Percentiles rank a stretch among this genome's conserved stretches.
phyloP scores from a whole-genome alignment of 2,329 filamentous ascomycete species.

The Trichoderma atroviride region DNA sequence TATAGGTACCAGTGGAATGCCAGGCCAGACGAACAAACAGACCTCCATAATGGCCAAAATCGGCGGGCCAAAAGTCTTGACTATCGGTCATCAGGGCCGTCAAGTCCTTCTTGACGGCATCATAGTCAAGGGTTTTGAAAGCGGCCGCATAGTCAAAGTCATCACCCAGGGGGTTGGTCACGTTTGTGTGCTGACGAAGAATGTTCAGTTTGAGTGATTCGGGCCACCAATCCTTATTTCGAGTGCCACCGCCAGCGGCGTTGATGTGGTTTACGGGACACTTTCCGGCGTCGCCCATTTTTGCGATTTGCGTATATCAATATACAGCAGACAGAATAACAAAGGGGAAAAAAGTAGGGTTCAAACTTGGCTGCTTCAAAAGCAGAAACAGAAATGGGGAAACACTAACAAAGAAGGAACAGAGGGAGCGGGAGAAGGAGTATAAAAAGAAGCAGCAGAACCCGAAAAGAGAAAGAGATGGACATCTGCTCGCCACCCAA shows the following conservation, averaged over 20 bases:
- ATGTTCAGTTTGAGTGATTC: slow-evolving; percentile 68
- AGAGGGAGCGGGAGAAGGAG: background rate
- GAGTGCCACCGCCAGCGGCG: slow-evolving; percentile 64
- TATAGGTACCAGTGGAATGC: slow-evolving; percentile 73
- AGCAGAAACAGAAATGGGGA: background rate
- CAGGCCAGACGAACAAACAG: slow-evolving; percentile 81
- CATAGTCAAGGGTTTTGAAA: slow-evolving; percentile 64
- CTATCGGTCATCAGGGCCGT: slow-evolving; percentile 73
- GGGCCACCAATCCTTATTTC: slow-evolving; percentile 76
- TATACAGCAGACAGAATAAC: background rate
- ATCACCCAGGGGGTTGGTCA: slow-evolving; percentile 64
- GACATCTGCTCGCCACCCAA: background rate
- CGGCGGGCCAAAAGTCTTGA: slow-evolving; percentile 80
- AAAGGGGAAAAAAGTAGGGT: background rate
- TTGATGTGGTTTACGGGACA: slow-evolving; percentile 43
- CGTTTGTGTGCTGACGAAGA: slow-evolving; percentile 68
- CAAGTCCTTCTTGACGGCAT: slow-evolving; percentile 72
- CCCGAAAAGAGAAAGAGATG: background rate
- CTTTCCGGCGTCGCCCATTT: slow-evolving; percentile 32
- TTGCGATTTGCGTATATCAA: background rate
- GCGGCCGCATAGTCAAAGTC: slow-evolving; percentile 73
- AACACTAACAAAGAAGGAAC: background rate
- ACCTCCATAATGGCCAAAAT: slow-evolving; percentile 80
- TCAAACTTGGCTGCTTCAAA: background rate
- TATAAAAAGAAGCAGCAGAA: background rate